These are phyloP conservation scores for Viola pubescens DNA, from an alignment of 441 rosid genomes.

Conservation along the genomic window DNA sequence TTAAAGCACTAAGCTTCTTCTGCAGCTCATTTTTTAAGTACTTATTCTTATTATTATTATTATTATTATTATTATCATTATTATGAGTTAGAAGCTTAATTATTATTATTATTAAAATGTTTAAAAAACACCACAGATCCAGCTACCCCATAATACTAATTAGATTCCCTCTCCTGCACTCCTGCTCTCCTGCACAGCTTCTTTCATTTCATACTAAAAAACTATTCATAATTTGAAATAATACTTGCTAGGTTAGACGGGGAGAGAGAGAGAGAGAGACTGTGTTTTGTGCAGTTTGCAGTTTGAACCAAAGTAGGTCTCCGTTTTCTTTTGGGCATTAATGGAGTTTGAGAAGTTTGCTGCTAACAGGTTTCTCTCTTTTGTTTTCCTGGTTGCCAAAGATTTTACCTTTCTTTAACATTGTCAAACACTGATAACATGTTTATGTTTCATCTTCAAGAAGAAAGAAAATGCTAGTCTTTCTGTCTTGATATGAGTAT, in stretches of 20 bases:
- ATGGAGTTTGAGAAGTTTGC: slow-evolving; percentile 8
- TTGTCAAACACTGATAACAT: not conserved
- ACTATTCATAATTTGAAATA: too few relatives aligned
- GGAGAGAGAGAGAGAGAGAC: slow-evolving; percentile 18
- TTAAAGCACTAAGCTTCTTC: too few relatives aligned
- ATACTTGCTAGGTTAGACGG: slow-evolving; percentile 4
- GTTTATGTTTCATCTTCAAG: not conserved
- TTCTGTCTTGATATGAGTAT: too few relatives aligned
- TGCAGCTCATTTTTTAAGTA: not conserved
- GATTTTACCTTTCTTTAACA: not conserved
- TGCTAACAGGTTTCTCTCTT: not conserved
- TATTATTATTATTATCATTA: slow-evolving; percentile 32
- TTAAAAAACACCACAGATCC: slow-evolving; percentile 55
- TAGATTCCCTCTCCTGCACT: slow-evolving; percentile 42
- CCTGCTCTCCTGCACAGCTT: slow-evolving; percentile 34
- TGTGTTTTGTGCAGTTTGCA: slow-evolving; percentile 11
- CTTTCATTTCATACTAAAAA: slow-evolving; percentile 6
- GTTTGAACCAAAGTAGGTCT: slow-evolving; percentile 21
- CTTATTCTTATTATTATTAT: slow-evolving; percentile 30
- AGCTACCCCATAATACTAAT: slow-evolving; percentile 41
- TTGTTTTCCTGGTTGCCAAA: slow-evolving; percentile 8
- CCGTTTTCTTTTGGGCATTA: slow-evolving; percentile 14
- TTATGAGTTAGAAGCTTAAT: too few relatives aligned
- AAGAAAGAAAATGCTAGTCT: slow-evolving; percentile 1
- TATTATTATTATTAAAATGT: slow-evolving; percentile 32